A percentile compares a stretch with the other conserved stretches of the same genome.
Conservation (phyloP, 2,329 filamentous ascomycete genomes). For the Diaporthe sp. region DNA sequence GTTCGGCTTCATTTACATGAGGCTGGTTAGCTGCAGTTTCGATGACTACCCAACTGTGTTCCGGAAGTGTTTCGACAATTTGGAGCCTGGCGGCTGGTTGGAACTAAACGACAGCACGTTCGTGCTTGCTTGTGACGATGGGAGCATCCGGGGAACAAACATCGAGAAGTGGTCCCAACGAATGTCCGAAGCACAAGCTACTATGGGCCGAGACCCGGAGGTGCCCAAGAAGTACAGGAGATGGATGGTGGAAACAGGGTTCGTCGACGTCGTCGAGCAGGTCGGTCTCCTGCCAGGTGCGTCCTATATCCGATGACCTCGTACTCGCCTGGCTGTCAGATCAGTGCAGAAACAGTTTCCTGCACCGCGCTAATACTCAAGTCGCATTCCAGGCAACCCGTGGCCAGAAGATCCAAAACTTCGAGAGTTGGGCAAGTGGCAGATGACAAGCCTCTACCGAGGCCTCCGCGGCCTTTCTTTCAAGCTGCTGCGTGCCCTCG, state of each 20-base stretch:
- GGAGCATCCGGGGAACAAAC: neutral
- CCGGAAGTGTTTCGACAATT: neutral
- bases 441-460: slow-evolving; percentile 1
- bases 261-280: slow-evolving; percentile 22
- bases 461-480: neutral
- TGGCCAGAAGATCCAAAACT: neutral
- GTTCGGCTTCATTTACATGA: slow-evolving; percentile 1
- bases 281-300: slow-evolving; percentile 4
- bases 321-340: neutral
- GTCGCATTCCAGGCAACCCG: neutral
- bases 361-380: neutral
- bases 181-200: neutral
- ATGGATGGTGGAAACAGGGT: neutral
- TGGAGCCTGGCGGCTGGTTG: slow-evolving; percentile 14
- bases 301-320: neutral
- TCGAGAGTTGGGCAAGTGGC: neutral
- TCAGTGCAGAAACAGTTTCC: neutral
- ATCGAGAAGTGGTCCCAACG: slow-evolving; percentile 5
- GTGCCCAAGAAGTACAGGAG: neutral
- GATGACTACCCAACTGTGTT: neutral
- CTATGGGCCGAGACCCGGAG: neutral
- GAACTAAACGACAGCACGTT: slow-evolving; percentile 7
- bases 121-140: neutral
- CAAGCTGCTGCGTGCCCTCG: neutral
- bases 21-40: neutral